phyloP scores from a whole-genome alignment of 2,329 filamentous ascomycete genomes.

The Venturia effusa region DNA sequence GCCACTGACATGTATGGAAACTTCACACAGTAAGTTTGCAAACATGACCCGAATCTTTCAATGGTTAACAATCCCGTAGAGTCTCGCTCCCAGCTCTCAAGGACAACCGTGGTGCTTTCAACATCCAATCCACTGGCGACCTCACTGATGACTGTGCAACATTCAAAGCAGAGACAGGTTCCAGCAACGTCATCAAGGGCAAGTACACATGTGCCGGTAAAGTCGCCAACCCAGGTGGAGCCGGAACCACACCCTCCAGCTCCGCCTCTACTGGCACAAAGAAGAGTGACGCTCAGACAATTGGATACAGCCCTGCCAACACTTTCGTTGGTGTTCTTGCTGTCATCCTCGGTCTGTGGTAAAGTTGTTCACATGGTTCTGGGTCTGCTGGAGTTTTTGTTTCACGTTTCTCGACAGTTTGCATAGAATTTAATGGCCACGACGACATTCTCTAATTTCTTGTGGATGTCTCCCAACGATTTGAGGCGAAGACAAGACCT shows the following conservation, averaged over 20 bases:
- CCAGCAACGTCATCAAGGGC: conserved; percentile 32
- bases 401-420: neutral
- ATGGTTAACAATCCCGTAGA: conserved; percentile 32
- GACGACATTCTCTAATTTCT: neutral
- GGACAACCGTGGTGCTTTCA: conserved; percentile 39
- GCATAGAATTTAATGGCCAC: conserved; percentile 11
- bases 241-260: conserved; percentile 24
- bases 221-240: conserved; percentile 25
- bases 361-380: conserved; percentile 24
- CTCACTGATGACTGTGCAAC: conserved; percentile 28
- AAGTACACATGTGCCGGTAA: conserved; percentile 31
- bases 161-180: conserved; percentile 30
- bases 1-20: conserved; percentile 77
- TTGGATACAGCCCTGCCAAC: conserved; percentile 28
- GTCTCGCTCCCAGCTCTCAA: conserved; percentile 52
- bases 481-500: neutral
- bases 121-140: conserved; percentile 35
- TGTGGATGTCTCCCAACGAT: neutral
- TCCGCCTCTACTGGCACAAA: conserved; percentile 14
- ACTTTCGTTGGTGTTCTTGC: conserved; percentile 36
- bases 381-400: neutral
- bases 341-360: conserved; percentile 32
- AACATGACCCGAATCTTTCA: neutral
- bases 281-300: conserved; percentile 27
- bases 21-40: conserved; percentile 62